phyloP scores from a whole-genome alignment of 352 stramenopile species.

The Phytophthora colocasiae region DNA sequence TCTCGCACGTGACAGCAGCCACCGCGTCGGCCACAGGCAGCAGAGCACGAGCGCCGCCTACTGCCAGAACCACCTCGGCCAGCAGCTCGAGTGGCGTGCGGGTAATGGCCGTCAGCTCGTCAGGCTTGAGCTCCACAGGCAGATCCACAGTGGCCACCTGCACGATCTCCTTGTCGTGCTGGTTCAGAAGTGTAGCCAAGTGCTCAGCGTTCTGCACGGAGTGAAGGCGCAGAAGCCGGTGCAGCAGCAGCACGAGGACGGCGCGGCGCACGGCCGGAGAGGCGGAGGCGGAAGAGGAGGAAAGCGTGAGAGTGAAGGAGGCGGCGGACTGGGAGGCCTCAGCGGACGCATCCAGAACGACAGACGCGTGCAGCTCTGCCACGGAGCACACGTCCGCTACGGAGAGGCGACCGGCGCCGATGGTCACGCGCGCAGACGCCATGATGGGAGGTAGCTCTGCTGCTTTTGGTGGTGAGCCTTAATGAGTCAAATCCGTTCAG shows the following conservation, averaged over 20 bases:
- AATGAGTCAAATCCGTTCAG: no score
- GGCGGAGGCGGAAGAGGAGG: conserved; percentile 5
- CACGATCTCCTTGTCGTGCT: conserved; percentile 43
- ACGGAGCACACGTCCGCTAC: conserved; percentile 70
- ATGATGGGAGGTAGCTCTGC: conserved; percentile 37
- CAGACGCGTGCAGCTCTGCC: conserved; percentile 53
- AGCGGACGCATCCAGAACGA: conserved; percentile 41
- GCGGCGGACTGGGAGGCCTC: conserved; percentile 19
- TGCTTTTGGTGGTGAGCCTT: not conserved
- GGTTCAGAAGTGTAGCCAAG: conserved; percentile 67
- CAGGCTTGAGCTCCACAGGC: conserved; percentile 44
- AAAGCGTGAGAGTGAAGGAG: conserved; percentile 16
- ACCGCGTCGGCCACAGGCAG: conserved; percentile 77
- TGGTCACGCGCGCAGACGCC: conserved; percentile 57
- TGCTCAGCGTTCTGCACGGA: conserved; percentile 50
- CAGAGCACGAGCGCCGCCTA: conserved; percentile 70
- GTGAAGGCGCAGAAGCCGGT: conserved; percentile 52
- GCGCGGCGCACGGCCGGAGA: conserved; percentile 36
- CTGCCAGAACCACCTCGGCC: conserved; percentile 58
- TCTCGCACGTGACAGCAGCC: conserved; percentile 87
- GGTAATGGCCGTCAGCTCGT: conserved; percentile 47
- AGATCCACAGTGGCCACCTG: conserved; percentile 42
- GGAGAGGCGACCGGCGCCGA: conserved; percentile 61
- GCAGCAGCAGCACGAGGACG: conserved; percentile 48
- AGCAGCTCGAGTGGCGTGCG: conserved; percentile 53